Conservation (phyloP, 2,329 filamentous ascomycete genomes). For the Fusarium coicis region DNA sequence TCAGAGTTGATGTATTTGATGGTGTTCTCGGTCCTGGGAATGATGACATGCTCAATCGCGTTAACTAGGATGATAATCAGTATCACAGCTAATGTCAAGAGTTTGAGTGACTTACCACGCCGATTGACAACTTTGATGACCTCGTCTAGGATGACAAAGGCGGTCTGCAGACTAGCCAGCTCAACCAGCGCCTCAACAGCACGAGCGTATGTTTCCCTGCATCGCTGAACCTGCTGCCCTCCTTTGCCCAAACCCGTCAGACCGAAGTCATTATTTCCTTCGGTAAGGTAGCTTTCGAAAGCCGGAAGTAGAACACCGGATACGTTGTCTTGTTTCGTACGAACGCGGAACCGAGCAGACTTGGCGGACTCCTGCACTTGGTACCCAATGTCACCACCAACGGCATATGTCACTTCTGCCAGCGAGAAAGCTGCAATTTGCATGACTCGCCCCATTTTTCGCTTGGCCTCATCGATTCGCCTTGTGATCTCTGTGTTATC, state of each 20-base stretch:
- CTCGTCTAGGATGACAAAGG: constrained; percentile 97
- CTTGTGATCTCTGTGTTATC: constrained; percentile 81
- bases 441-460: constrained; percentile 99
- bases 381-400: constrained; percentile 94
- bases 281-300: constrained; percentile 90
- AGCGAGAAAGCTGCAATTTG: constrained; percentile 98
- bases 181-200: constrained; percentile 97
- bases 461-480: constrained; percentile 98
- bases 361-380: constrained; percentile 97
- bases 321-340: constrained; percentile 97
- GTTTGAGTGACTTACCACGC: constrained; percentile 68
- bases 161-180: constrained; percentile 93
- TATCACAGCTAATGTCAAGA: neutral
- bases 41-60: constrained; percentile 96
- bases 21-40: constrained; percentile 98
- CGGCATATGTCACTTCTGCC: constrained; percentile 96
- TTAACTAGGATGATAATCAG: constrained; percentile 70
- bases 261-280: constrained; percentile 94
- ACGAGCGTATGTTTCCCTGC: constrained; percentile 93
- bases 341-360: constrained; percentile 89
- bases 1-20: constrained; percentile 99
- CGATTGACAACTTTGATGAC: constrained; percentile 99
- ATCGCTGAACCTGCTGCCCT: constrained; percentile 95
- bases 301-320: constrained; percentile 94
- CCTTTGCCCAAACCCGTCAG: constrained; percentile 96